These are phyloP conservation scores for Larix sibirica DNA, from an alignment of 83 land plant species.

Conservation along the genomic window DNA sequence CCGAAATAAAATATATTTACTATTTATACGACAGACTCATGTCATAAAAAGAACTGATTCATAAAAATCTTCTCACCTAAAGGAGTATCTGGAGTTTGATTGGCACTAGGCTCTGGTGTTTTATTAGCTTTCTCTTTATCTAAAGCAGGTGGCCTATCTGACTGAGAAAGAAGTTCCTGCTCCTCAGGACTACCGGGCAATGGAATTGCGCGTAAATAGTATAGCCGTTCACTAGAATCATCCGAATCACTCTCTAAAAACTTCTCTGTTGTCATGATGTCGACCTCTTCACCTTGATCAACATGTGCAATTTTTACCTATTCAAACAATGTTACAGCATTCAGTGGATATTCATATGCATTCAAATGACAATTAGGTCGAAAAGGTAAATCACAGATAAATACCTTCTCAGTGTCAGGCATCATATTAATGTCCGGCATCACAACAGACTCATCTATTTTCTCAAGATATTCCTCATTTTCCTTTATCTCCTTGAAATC, in stretches of 20 bases:
- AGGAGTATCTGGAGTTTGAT: constrained; percentile 9
- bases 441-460: constrained; percentile 93
- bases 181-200: constrained; percentile 75
- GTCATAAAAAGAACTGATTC: not conserved
- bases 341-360: not conserved
- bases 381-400: not conserved
- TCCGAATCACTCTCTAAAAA: constrained; percentile 94
- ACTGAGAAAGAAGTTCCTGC: constrained; percentile 56
- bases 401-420: constrained; percentile 91
- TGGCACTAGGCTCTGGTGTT: constrained; percentile 4
- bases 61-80: not conserved
- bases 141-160: constrained; percentile 23
- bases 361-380: not conserved
- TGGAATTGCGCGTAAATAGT: constrained; percentile 84
- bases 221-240: constrained; percentile 80
- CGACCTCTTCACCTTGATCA: constrained; percentile 90
- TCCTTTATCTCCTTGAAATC: constrained; percentile 98
- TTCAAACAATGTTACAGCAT: constrained; percentile 18
- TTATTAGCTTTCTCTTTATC: constrained; percentile 5
- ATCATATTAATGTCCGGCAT: constrained; percentile 53
- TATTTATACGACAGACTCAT: no score
- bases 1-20: no score
- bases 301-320: constrained; percentile 81
- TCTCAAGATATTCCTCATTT: constrained; percentile 94
- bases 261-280: constrained; percentile 79